These are phyloP conservation scores for Micractinium sp. DNA, from an alignment of 139 green algal genomes.

Conservation along the genomic window DNA sequence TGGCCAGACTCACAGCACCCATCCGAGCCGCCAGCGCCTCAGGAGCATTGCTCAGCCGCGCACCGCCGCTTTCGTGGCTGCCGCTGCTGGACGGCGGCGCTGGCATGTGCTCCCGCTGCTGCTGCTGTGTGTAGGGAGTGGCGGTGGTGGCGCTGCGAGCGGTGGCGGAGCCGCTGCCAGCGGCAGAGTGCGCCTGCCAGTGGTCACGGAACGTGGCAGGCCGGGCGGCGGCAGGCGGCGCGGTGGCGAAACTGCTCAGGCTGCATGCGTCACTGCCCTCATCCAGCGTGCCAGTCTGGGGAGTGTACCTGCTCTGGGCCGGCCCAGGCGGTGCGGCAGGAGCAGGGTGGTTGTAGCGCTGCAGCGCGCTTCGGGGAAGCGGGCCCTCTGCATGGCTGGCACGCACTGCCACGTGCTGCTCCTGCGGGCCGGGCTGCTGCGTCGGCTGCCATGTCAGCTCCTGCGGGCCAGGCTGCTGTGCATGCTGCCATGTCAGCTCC, in stretches of 20 bases:
- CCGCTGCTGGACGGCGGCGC: background rate
- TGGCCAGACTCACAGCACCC: background rate
- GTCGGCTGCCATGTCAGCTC: background rate
- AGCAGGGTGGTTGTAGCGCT: background rate
- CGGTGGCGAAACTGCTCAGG: background rate
- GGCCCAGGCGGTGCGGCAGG: background rate
- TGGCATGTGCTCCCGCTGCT: background rate
- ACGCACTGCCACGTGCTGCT: background rate
- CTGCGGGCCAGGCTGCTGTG: background rate
- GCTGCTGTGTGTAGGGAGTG: background rate
- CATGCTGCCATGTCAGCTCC: background rate
- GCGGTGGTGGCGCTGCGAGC: background rate
- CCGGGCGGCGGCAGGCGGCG: background rate
- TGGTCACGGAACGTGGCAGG: background rate
- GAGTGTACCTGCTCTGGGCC: background rate
- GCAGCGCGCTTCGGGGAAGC: background rate
- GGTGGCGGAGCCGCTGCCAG: background rate
- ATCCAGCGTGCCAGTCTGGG: background rate
- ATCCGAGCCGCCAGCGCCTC: background rate
- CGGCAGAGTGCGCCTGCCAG: background rate
- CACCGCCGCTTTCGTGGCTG: background rate
- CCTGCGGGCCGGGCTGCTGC: background rate
- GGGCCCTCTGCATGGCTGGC: background rate
- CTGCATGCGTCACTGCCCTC: constrained; percentile 1
- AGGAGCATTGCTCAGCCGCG: background rate